Evolutionary conservation across 495 filamentous ascomycete genomes (phyloP).

Genomic region (Chaetomium tenue): DNA sequence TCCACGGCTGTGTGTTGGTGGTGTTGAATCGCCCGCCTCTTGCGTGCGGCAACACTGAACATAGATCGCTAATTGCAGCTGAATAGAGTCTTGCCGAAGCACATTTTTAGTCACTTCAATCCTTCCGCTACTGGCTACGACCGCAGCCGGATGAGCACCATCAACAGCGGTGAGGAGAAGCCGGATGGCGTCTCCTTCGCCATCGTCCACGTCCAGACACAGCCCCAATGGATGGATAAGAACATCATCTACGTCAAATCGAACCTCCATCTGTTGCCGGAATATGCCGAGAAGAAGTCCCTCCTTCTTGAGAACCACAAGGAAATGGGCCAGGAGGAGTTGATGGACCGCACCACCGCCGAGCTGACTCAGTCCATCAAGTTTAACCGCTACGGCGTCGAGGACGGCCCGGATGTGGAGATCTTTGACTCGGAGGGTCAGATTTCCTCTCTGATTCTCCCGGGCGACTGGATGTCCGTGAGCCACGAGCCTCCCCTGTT

Average conservation of each 20-base stretch:
- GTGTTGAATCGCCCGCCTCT: background rate
- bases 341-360: background rate
- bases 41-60: background rate
- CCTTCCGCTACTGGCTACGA: background rate
- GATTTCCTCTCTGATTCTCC: background rate
- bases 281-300: slow-evolving; percentile 4
- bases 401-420: slow-evolving; percentile 12
- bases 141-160: background rate
- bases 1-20: background rate
- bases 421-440: background rate
- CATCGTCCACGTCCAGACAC: background rate
- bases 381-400: slow-evolving; percentile 6
- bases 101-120: slow-evolving; percentile 8
- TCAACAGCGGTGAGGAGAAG: slow-evolving; percentile 1
- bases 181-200: background rate
- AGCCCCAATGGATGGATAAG: background rate
- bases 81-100: background rate
- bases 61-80: background rate
- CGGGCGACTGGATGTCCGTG: slow-evolving; percentile 7
- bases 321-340: background rate
- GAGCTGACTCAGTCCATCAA: slow-evolving; percentile 1
- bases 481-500: background rate
- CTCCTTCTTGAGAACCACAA: background rate
- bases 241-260: slow-evolving; percentile 12
- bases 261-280: background rate